Evolutionary conservation across 331 rosid genomes (phyloP).

Genomic region (Saraca asoca): DNA sequence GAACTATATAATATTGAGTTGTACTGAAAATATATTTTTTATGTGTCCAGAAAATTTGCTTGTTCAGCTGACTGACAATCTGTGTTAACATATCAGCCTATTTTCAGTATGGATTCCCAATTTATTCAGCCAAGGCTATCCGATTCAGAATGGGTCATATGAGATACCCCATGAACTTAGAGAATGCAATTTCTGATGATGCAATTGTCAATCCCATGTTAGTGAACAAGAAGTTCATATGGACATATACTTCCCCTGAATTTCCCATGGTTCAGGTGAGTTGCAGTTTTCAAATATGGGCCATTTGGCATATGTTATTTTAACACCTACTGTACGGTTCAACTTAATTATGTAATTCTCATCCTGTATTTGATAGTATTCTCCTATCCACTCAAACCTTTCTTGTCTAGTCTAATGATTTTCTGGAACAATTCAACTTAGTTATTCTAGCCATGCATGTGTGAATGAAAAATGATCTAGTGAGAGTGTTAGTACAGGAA

Average conservation of each 20-base stretch:
- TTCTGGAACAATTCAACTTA: no score
- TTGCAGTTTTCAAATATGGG: slow-evolving; percentile 15
- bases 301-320: slow-evolving; percentile 19
- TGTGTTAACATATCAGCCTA: slow-evolving; percentile 52
- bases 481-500: slow-evolving; percentile 46
- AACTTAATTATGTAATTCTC: background rate
- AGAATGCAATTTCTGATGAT: background rate
- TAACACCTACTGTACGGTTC: slow-evolving; percentile 10
- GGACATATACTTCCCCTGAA: slow-evolving; percentile 69
- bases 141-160: slow-evolving; percentile 59
- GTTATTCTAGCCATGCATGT: no score
- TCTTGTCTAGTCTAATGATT: background rate
- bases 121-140: slow-evolving; percentile 59
- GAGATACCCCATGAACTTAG: slow-evolving; percentile 22
- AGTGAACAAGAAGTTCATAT: slow-evolving; percentile 33
- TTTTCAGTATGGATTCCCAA: slow-evolving; percentile 56
- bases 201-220: background rate
- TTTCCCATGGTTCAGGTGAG: slow-evolving; percentile 69
- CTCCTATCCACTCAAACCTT: background rate
- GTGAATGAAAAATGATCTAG: background rate
- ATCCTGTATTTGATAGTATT: slow-evolving; percentile 1
- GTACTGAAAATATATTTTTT: slow-evolving; percentile 18
- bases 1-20: slow-evolving; percentile 19
- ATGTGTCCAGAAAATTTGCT: slow-evolving; percentile 26
- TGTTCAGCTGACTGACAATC: slow-evolving; percentile 28